A percentile compares a stretch with the other conserved stretches of the same genome.
phyloP scores from a whole-genome alignment of 768 basidiomycete species.

The Stropharia rugosoannulata region DNA sequence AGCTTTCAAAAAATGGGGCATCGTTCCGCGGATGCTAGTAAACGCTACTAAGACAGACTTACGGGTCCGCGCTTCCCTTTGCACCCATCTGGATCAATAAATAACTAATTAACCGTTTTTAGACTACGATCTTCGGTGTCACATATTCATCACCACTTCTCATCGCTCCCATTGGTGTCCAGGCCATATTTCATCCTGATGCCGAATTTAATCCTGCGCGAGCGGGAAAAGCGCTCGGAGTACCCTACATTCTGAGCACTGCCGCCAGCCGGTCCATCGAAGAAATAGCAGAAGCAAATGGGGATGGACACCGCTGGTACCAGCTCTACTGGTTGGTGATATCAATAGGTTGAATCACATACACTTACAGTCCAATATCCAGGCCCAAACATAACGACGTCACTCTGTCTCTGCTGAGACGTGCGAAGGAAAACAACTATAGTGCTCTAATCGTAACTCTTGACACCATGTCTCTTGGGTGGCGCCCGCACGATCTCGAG shows the following conservation, averaged over 20 bases:
- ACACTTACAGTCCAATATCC: neutral
- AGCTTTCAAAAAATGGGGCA: slow-evolving; percentile 65
- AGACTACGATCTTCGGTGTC: slow-evolving; percentile 75
- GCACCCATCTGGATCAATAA: neutral
- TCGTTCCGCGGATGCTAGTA: slow-evolving; percentile 81
- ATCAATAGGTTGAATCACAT: neutral
- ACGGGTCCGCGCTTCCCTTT: slow-evolving; percentile 39
- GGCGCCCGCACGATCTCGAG: slow-evolving; percentile 75
- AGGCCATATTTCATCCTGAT: slow-evolving; percentile 68
- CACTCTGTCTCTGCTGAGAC: slow-evolving; percentile 60
- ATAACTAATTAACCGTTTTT: neutral
- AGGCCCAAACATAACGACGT: slow-evolving; percentile 67
- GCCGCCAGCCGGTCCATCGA: slow-evolving; percentile 74
- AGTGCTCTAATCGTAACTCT: slow-evolving; percentile 75
- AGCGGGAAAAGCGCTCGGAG: slow-evolving; percentile 57
- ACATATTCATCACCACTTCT: slow-evolving; percentile 61
- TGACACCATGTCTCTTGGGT: slow-evolving; percentile 72
- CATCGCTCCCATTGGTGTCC: slow-evolving; percentile 77
- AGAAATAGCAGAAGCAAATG: slow-evolving; percentile 73
- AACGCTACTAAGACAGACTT: slow-evolving; percentile 56
- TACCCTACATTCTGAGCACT: slow-evolving; percentile 77
- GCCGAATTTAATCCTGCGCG: slow-evolving; percentile 71
- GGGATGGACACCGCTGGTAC: slow-evolving; percentile 70
- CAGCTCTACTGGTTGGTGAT: slow-evolving; percentile 72
- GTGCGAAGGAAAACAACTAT: slow-evolving; percentile 67